Evolutionary conservation across 2,329 filamentous ascomycete genomes (phyloP).

Genomic region (Zarea fungicola): DNA sequence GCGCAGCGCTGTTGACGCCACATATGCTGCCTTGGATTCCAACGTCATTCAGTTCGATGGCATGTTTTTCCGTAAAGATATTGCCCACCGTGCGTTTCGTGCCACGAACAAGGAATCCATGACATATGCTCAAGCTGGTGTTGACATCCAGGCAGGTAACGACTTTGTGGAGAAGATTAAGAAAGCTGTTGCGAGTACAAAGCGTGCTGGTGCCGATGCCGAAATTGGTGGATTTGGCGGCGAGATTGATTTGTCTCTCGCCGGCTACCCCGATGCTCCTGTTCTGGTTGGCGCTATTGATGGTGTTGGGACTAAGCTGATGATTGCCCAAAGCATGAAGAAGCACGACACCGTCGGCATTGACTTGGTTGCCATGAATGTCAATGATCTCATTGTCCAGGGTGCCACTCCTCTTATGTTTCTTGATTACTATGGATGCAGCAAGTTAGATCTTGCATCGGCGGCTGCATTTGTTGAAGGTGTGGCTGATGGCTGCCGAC

Average conservation of each 20-base stretch:
- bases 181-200: conserved; percentile 77
- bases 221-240: conserved; percentile 95
- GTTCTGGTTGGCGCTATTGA: conserved; percentile 92
- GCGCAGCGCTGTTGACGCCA: conserved; percentile 75
- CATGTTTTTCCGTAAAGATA: conserved; percentile 91
- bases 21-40: conserved; percentile 75
- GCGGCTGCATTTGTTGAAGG: conserved; percentile 86
- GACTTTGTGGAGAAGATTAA: conserved; percentile 90
- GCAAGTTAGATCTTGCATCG: conserved; percentile 70
- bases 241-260: conserved; percentile 52
- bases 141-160: conserved; percentile 92
- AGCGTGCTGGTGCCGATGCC: conserved; percentile 80
- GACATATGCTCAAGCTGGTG: conserved; percentile 89
- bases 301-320: conserved; percentile 93
- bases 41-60: conserved; percentile 69
- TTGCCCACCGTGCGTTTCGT: conserved; percentile 71
- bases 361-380: conserved; percentile 97
- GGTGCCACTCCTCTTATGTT: conserved; percentile 94
- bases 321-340: conserved; percentile 83
- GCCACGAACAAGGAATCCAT: conserved; percentile 48
- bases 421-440: conserved; percentile 96
- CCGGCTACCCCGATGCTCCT: conserved; percentile 69
- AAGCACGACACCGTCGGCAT: conserved; percentile 95
- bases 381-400: conserved; percentile 95
- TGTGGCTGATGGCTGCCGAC: conserved; percentile 79